Evolutionary conservation across 768 basidiomycete genomes (phyloP), one percentile per base, ranked within the genome.

Genomic region (Rhodotorula babjevae): DNA sequence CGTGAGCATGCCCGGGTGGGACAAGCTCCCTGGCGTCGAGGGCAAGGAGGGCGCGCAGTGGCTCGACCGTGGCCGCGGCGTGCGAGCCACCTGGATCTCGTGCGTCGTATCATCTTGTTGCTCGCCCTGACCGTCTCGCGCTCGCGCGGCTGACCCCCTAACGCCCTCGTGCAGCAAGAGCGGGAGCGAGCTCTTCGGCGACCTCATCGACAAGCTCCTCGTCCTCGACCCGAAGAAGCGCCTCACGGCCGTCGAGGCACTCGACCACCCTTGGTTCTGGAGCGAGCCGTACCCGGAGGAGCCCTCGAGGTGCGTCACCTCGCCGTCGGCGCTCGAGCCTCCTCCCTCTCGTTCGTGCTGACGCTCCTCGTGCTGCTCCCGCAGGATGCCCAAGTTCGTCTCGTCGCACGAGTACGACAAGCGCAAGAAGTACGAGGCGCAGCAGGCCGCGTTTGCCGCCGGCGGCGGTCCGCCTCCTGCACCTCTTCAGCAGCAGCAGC

Each of bases 261-360:
- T 97, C 64, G 89, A 93, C 76, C 93, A 97, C 79, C 88, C 90
- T 29, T 98, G 93, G 83, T 96, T 98, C 81, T 96, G 92, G 91
- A 88, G 88, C 0, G 88, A 91, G 74, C 94, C 95, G 0, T 66
- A 36, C 60, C 75, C 75, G 5, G 49, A 56, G 4, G 68, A 70
- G 10, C 67, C 67, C 10, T 19, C 50, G 23, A 33, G 25, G 71
- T 76, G 18, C 49, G 74, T 63, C 50, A 6, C 9, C 23, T 36
- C 50, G 9, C n/a, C 42, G 21, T 15, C 15, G 18, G n/a, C 53
- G 2, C 27, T 59, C 3, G 25, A 5, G 29, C 18, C 31, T 33
- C n/a, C n/a, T 16, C 25, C 33, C 29, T 21, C 36, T 15, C 9
- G n/a, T 11, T 15, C 52, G 21, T 15, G n/a, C 19, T 19, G 29